Evolutionary conservation across 345 rosid species (phyloP).

Genomic region (Brassica cretica): DNA sequence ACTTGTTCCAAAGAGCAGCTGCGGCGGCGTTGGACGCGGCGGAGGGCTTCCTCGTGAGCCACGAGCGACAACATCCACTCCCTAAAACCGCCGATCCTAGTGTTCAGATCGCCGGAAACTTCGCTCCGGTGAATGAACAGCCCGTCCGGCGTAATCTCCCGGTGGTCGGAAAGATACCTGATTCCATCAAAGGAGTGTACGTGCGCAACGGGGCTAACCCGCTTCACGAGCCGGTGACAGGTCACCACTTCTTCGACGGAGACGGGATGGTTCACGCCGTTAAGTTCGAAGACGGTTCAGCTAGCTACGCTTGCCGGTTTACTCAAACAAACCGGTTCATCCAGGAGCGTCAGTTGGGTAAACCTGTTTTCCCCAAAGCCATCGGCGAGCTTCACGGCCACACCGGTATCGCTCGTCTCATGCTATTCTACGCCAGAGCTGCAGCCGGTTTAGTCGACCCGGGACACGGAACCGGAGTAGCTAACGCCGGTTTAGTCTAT

Average conservation of each 20-base stretch:
- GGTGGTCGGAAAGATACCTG: conserved; percentile 62
- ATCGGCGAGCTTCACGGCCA: conserved; percentile 96
- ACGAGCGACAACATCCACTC: conserved; percentile 61
- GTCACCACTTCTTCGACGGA: conserved; percentile 93
- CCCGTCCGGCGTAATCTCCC: conserved; percentile 56
- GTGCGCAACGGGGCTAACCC: conserved; percentile 90
- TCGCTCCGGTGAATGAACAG: conserved; percentile 75
- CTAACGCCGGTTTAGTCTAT: conserved; percentile 85
- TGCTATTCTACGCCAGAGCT: conserved; percentile 75
- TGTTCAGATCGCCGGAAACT: conserved; percentile 77
- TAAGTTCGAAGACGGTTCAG: conserved; percentile 52
- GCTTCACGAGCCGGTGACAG: conserved; percentile 75
- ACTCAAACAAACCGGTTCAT: conserved; percentile 71
- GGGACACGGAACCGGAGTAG: conserved; percentile 69
- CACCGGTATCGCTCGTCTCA: conserved; percentile 77
- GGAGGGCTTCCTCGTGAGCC: conserved; percentile 56
- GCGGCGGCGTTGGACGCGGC: conserved; percentile 59
- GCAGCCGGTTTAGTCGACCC: conserved; percentile 64
- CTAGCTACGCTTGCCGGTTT: conserved; percentile 77
- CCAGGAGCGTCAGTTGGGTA: conserved; percentile 66
- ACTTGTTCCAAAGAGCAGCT: conserved; percentile 57
- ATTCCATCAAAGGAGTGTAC: conserved; percentile 63
- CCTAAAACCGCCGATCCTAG: conserved; percentile 76
- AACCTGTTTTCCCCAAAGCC: conserved; percentile 80
- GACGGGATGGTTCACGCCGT: conserved; percentile 95